Conservation (phyloP, 108 stramenopile species). For the Cyclotella distinguenda region DNA sequence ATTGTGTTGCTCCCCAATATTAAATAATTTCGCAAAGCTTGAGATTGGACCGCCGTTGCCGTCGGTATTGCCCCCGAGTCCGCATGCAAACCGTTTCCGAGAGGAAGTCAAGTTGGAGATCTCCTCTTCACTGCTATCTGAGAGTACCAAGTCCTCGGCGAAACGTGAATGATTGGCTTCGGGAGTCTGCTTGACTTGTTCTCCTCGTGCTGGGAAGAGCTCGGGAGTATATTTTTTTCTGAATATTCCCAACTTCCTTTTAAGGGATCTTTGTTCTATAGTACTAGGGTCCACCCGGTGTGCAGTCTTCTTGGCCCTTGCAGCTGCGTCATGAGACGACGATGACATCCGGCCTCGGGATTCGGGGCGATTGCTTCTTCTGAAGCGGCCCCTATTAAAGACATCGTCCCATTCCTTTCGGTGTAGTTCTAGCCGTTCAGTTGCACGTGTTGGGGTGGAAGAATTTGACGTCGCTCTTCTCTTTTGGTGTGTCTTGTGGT, state of each 20-base stretch:
- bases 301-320: slow-evolving; percentile 10
- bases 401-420: slow-evolving; percentile 55
- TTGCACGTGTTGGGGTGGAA: slow-evolving; percentile 24
- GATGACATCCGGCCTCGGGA: not conserved
- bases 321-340: slow-evolving; percentile 4
- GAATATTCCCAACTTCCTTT: slow-evolving; percentile 37
- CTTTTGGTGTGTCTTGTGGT: not conserved
- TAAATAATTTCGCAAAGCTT: slow-evolving; percentile 29
- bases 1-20: slow-evolving; percentile 15
- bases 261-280: slow-evolving; percentile 25
- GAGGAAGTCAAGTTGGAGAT: slow-evolving; percentile 13
- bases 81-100: slow-evolving; percentile 20
- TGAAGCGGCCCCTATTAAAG: slow-evolving; percentile 3
- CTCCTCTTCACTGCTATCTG: slow-evolving; percentile 20
- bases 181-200: not conserved
- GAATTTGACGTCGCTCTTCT: not conserved
- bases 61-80: not conserved
- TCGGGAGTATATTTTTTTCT: not conserved
- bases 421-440: slow-evolving; percentile 42
- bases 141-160: not conserved
- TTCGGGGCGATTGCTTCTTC: not conserved
- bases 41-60: slow-evolving; percentile 14
- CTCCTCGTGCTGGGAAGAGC: too few species aligned
- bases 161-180: not conserved
- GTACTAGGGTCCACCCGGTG: slow-evolving; percentile 7